Evolutionary conservation across 164 flowering plant species (phyloP).

Genomic region (Magnolia officinalis): DNA sequence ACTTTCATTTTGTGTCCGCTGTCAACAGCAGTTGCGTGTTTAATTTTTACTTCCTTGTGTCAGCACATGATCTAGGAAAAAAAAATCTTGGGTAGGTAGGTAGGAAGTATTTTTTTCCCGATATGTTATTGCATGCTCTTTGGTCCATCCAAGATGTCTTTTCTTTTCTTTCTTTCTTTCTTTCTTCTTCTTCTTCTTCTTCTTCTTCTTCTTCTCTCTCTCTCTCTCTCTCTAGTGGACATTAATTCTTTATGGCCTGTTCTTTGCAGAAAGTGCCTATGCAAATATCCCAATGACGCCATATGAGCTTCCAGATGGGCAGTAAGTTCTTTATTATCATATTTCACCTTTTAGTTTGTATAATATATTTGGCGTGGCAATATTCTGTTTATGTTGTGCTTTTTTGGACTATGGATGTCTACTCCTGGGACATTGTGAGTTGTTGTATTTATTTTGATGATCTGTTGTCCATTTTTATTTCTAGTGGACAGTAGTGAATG

Average conservation of each 20-base stretch:
- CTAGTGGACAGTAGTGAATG: not conserved
- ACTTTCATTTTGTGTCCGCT: too few species aligned
- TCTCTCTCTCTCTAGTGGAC: not conserved
- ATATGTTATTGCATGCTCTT: constrained; percentile 1
- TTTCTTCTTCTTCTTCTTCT: too few species aligned
- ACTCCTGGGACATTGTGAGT: not conserved
- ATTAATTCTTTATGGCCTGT: not conserved
- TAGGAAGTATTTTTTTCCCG: not conserved
- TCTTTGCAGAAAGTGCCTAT: constrained; percentile 66
- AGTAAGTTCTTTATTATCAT: constrained; percentile 49
- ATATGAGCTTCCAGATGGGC: constrained; percentile 99
- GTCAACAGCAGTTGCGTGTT: too few species aligned
- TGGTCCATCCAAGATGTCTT: not conserved
- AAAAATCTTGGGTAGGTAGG: not conserved
- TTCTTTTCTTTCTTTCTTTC: too few species aligned
- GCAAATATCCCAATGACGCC: constrained; percentile 94
- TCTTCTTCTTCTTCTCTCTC: too few species aligned
- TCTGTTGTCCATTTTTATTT: not conserved
- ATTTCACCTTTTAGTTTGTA: not conserved
- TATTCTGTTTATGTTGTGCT: not conserved
- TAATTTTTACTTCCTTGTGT: too few species aligned
- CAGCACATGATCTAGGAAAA: not conserved
- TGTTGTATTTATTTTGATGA: not conserved
- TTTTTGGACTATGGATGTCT: not conserved
- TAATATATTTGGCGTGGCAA: not conserved